Evolutionary conservation across 139 green algal genomes (phyloP), one percentile per base, ranked within the genome.

Genomic region (Closterium sp.): DNA sequence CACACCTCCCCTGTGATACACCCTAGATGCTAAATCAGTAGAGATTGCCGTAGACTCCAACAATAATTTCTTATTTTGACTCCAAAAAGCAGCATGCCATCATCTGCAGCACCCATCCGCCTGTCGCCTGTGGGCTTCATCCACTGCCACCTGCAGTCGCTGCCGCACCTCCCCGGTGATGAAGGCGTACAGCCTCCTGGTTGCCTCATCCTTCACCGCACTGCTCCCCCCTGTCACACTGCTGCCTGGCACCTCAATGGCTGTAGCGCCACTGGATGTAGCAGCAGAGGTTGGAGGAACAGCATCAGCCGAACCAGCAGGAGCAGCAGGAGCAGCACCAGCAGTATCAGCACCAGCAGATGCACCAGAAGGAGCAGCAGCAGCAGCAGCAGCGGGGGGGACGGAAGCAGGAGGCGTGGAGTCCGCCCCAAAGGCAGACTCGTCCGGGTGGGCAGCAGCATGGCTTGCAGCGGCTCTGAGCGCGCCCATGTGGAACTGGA

Each of bases 401-500:
- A 28, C 55, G 12, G 55, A 1, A 76, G 55, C 55, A 76, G 55
- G 55, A 16, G 55, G 55, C 4, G 55, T 76, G 55, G 55, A 19
- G 4, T 76, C 55, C 16, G 25, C 55, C 55, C 55, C 55, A 3
- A 76, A 76, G 55, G 55, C 2, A 28, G 55, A 76, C 16, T 76
- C 55, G 55, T 76, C 12, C 25, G 55, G 55, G 55, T 76, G 55
- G 55, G 23, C 55, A 28, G 55, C 55, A 76, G 55, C 55, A 19
- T 76, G 55, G 55, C 16, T 19, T 0, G 55, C 55, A 28, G 55
- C 55, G 23, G 55, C 55, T 84, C 84, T 34, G 9, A 93, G 84
- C 1, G 35, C 25, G 0, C 84, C 33, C 19, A 93, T 76, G 84
- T 93, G 35, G 43, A 93, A 90, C 6, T 90, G 34, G 0, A 93